Conservation (phyloP, 306 rosid species). For the Urtica urens region DNA sequence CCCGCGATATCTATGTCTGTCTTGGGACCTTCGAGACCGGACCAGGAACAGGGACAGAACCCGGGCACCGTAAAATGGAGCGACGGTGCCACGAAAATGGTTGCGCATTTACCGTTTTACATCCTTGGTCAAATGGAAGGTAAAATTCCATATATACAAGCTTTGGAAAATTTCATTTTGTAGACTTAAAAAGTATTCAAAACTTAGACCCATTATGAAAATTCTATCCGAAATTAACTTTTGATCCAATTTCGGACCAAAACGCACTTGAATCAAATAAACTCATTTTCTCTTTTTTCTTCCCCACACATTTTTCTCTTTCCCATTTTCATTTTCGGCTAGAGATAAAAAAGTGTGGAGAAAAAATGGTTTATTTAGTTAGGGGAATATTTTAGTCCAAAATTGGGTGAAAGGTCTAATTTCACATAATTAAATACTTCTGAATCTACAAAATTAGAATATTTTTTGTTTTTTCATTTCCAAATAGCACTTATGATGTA, state of each 20-base stretch:
- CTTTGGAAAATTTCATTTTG: too few species aligned
- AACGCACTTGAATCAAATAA: not conserved
- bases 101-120: constrained; percentile 87
- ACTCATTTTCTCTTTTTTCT: not conserved
- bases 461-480: not conserved
- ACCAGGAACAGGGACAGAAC: constrained; percentile 37
- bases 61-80: constrained; percentile 83
- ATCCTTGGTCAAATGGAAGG: constrained; percentile 79
- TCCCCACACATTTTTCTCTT: too few species aligned
- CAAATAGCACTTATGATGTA: not conserved
- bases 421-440: too few species aligned
- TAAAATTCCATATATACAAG: constrained; percentile 9
- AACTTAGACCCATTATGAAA: not conserved
- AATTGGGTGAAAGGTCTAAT: too few species aligned
- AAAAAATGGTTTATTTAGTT: too few species aligned
- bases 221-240: not conserved
- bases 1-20: constrained; percentile 79
- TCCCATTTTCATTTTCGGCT: too few species aligned
- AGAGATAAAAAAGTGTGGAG: too few species aligned
- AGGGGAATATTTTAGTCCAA: too few species aligned
- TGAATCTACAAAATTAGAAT: too few species aligned
- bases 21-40: constrained; percentile 72
- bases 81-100: constrained; percentile 69
- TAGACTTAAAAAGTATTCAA: not conserved
- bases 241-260: too few species aligned